Evolutionary conservation across 306 rosid genomes (phyloP), one percentile per base, ranked within the genome.

Genomic region (Ammopiptanthus mongolicus): DNA sequence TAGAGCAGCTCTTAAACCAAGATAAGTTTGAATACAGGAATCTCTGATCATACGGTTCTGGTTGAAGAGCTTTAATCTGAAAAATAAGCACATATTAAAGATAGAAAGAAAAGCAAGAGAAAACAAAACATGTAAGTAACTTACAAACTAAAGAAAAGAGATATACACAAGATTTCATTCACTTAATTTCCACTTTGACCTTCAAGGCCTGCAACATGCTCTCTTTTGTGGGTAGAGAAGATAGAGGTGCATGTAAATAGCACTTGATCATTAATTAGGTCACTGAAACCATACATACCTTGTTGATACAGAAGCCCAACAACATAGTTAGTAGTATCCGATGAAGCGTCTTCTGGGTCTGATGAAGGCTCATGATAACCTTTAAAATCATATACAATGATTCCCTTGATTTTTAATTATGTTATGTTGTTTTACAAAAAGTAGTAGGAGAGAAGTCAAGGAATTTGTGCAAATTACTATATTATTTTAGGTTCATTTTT

Each of bases 11-110:
- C 78, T 34, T 23, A 33, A 71, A 62, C 74, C 82, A 56, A 83
- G 69, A 76, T 28, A 46, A 39, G 31, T 41, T 76, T 53, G 22
- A 80, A 72, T 25, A 14, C 64, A 51, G 39, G 71, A 57, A 58
- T 80, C 82, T 80, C 70, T 59, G 23, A 73, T 73, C 70, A 13
- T n/a, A 59, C 62, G 76, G 57, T 62, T 60, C 60, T 56, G 65
- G 18, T 56, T 58, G 12, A 65, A 14, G 17, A 29, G 23, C 53
- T 42, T 10, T 58, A 3, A 34, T 17, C 79, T 55, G 71, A 5
- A 34, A 73, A 73, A 55, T 21, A 28, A 67, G 13, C 67, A 12
- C 50, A 8, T 17, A 10, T 22, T 12, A 11, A 31, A 23, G 28
- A 46, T 8, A 14, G 17, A 2, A 46, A 64, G 4, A 31, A 44